Evolutionary conservation across 768 basidiomycete species (phyloP).

Genomic region (Cyathus striatus): DNA sequence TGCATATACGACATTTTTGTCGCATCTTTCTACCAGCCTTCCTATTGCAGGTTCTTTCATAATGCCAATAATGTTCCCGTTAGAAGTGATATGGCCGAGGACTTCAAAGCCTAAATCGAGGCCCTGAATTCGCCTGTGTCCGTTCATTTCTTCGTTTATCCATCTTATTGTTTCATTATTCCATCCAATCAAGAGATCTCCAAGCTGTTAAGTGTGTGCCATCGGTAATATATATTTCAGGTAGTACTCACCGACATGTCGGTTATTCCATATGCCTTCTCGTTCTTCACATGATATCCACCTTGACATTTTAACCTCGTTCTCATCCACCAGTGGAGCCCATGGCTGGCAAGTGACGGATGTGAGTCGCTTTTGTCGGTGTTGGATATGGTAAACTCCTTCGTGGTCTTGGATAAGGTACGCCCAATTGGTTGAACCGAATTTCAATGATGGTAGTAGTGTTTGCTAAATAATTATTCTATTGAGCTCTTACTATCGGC

Average conservation of each 20-base stretch:
- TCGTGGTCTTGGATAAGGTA: constrained; percentile 20
- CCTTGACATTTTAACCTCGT: constrained; percentile 29
- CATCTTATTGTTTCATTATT: constrained; percentile 15
- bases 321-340: constrained; percentile 28
- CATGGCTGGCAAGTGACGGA: constrained; percentile 26
- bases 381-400: constrained; percentile 24
- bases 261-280: constrained; percentile 31
- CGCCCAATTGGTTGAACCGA: constrained; percentile 27
- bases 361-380: constrained; percentile 15
- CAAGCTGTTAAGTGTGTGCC: too few relatives aligned
- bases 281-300: constrained; percentile 21
- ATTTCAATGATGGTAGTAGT: background rate
- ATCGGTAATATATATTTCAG: background rate
- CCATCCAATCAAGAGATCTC: constrained; percentile 29
- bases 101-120: constrained; percentile 30
- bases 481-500: too few relatives aligned
- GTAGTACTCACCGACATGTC: constrained; percentile 24
- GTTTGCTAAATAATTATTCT: too few relatives aligned
- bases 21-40: constrained; percentile 19
- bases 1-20: constrained; percentile 23
- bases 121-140: constrained; percentile 18
- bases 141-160: constrained; percentile 23
- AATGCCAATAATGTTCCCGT: constrained; percentile 26
- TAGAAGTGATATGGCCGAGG: constrained; percentile 24
- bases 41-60: constrained; percentile 31